Evolutionary conservation across 352 stramenopile genomes (phyloP), one percentile per base, ranked within the genome.

Genomic region (Globisporangium viniferum): DNA sequence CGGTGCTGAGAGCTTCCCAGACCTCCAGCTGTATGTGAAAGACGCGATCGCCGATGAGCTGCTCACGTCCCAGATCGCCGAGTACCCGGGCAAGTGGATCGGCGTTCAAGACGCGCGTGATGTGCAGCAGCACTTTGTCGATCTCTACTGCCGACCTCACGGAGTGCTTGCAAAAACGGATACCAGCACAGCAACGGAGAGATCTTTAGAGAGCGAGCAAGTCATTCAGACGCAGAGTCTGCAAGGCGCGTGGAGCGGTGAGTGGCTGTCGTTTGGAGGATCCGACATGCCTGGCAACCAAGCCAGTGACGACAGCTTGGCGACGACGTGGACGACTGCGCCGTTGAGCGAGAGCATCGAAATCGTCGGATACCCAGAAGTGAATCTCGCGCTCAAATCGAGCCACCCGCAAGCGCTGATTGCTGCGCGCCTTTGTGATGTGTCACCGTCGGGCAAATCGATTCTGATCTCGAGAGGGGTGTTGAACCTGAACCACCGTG

Each of bases 231-330:
- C 70, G 6, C 75, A 75, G 20, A 80, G 63, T 56, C 44, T 86
- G 4, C 78, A 86, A 46, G 78, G 78, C 5, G 70, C 74, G 8
- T 86, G 78, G 78, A 81, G 76, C 61, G 76, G 78, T 48, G 78
- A 86, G 60, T 86, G 78, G 78, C 62, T 86, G 14, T 86, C 78
- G 3, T 86, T 86, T 46, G 76, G 78, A 5, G 78, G 76, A 3
- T 66, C 79, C 59, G 76, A 86, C 31, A 84, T 86, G 78, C 78
- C 78, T 1, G 75, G 74, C 1, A 73, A 83, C 53, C 78, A 85
- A 65, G 63, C 63, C 24, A 73, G 22, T 20, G 78, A 85, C 9
- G 75, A 85, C 63, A 68, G 59, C 0, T 46, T 85, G 31, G 75
- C 78, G 41, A 76, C 67, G 0, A 72, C 71, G 1, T 85, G 78